Conservation (phyloP, 2,329 filamentous ascomycete genomes). For the Fusarium sp. region DNA sequence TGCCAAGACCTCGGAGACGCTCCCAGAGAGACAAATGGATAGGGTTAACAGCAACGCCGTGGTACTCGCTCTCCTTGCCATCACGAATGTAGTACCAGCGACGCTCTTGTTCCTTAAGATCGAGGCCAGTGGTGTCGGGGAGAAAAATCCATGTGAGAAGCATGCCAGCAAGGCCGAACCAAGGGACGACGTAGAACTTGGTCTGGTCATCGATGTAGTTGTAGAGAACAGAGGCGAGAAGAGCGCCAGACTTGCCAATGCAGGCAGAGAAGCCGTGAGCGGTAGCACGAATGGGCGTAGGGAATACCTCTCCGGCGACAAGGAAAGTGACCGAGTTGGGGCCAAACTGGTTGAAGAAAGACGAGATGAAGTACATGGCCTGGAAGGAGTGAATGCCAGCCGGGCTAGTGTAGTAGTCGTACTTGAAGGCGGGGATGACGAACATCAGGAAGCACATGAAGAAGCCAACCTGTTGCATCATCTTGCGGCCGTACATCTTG, state of each 20-base stretch:
- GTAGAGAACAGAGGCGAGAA: slow-evolving; percentile 89
- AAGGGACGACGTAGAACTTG: slow-evolving; percentile 93
- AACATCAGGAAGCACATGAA: slow-evolving; percentile 94
- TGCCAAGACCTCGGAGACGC: slow-evolving; percentile 79
- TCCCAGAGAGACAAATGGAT: slow-evolving; percentile 91
- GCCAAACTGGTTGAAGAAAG: slow-evolving; percentile 99
- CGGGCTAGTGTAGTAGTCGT: slow-evolving; percentile 79
- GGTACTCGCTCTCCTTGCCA: slow-evolving; percentile 84
- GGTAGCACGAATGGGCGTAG: slow-evolving; percentile 89
- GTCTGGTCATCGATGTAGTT: slow-evolving; percentile 89
- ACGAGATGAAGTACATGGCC: slow-evolving; percentile 97
- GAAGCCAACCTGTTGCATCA: slow-evolving; percentile 96
- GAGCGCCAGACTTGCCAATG: slow-evolving; percentile 86
- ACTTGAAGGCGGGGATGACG: slow-evolving; percentile 89
- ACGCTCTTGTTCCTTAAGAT: slow-evolving; percentile 96
- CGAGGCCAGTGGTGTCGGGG: slow-evolving; percentile 95
- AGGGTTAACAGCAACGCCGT: slow-evolving; percentile 91
- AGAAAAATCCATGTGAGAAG: slow-evolving; percentile 86
- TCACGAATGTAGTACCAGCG: slow-evolving; percentile 88
- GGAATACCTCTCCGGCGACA: slow-evolving; percentile 95
- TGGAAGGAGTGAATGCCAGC: slow-evolving; percentile 88
- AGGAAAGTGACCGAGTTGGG: slow-evolving; percentile 98
- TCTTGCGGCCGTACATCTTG: slow-evolving; percentile 95
- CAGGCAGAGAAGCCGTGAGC: slow-evolving; percentile 97
- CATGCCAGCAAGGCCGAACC: slow-evolving; percentile 92